Conservation (phyloP, 2,329 filamentous ascomycete species). For the Botrytis sinoallii region DNA sequence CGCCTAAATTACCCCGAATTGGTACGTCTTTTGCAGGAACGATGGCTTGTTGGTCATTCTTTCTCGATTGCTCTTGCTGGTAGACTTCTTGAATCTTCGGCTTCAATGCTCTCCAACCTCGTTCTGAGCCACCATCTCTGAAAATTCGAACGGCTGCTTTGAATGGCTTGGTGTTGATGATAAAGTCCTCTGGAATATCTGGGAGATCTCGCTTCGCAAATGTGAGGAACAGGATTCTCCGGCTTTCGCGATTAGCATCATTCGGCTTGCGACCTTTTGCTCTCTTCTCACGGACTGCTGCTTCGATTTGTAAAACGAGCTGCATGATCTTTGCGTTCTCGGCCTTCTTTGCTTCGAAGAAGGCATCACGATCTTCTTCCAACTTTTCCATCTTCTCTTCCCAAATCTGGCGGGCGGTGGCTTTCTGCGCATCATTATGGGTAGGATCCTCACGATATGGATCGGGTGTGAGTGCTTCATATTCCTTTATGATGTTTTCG, state of each 20-base stretch:
- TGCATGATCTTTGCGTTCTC: slow-evolving; percentile 33
- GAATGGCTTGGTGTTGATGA: slow-evolving; percentile 29
- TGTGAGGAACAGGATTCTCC: slow-evolving; percentile 31
- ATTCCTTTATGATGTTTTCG: slow-evolving; percentile 30
- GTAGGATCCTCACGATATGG: slow-evolving; percentile 30
- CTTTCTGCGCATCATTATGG: slow-evolving; percentile 30
- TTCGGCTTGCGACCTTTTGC: slow-evolving; percentile 29
- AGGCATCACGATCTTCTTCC: slow-evolving; percentile 28
- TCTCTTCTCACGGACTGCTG: slow-evolving; percentile 28
- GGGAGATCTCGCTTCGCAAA: slow-evolving; percentile 33
- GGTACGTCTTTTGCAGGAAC: neutral
- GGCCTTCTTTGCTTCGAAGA: slow-evolving; percentile 31
- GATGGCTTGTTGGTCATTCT: neutral
- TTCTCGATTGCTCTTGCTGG: slow-evolving; percentile 15
- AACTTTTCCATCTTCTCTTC: slow-evolving; percentile 28
- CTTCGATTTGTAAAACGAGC: slow-evolving; percentile 33
- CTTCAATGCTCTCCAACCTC: slow-evolving; percentile 35
- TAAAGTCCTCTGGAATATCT: slow-evolving; percentile 31
- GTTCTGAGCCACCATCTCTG: slow-evolving; percentile 34
- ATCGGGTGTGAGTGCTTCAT: slow-evolving; percentile 31
- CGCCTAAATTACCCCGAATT: neutral
- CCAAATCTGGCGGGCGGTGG: slow-evolving; percentile 26
- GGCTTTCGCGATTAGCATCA: slow-evolving; percentile 30
- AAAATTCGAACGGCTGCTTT: slow-evolving; percentile 37
- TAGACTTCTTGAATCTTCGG: slow-evolving; percentile 36